Conservation (phyloP, 1,139 yeast genomes). For the Saccharomycopsis phalli region DNA sequence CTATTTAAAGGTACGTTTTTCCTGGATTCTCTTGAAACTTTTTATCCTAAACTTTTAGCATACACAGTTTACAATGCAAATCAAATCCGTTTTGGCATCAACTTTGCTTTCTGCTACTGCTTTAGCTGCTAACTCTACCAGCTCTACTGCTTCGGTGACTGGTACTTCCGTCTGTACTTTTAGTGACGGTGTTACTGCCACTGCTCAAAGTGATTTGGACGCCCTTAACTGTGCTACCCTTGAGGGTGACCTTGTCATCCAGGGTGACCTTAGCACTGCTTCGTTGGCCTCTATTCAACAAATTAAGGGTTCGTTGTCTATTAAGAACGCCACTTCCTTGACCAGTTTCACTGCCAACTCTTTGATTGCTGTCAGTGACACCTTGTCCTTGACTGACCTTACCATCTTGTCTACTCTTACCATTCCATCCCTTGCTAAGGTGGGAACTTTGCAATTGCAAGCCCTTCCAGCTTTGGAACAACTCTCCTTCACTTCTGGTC, state of each 20-base stretch:
- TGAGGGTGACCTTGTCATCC: constrained; percentile 66
- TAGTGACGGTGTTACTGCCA: constrained; percentile 72
- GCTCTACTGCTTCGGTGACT: constrained; percentile 32
- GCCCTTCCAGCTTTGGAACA: constrained; percentile 75
- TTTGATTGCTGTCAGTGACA: constrained; percentile 66
- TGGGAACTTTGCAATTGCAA: constrained; percentile 67
- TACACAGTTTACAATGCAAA: constrained; percentile 35
- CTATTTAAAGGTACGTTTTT: not conserved
- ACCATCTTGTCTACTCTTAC: constrained; percentile 61
- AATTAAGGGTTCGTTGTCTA: constrained; percentile 65
- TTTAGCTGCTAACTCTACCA: constrained; percentile 30
- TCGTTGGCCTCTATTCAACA: constrained; percentile 53
- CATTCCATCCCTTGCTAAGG: constrained; percentile 73
- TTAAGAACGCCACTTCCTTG: constrained; percentile 59
- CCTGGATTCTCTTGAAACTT: not conserved
- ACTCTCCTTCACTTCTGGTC: constrained; percentile 66
- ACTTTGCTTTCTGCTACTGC: constrained; percentile 32
- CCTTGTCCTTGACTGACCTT: constrained; percentile 51
- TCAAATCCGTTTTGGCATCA: constrained; percentile 26
- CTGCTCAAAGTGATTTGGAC: constrained; percentile 74
- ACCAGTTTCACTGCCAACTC: constrained; percentile 65
- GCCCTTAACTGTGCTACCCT: constrained; percentile 62
- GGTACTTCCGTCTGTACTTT: constrained; percentile 52
- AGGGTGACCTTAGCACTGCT: constrained; percentile 52
- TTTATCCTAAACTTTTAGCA: not conserved